phyloP scores from a whole-genome alignment of 2,329 filamentous ascomycete genomes.

The Fusarium incarnatum region DNA sequence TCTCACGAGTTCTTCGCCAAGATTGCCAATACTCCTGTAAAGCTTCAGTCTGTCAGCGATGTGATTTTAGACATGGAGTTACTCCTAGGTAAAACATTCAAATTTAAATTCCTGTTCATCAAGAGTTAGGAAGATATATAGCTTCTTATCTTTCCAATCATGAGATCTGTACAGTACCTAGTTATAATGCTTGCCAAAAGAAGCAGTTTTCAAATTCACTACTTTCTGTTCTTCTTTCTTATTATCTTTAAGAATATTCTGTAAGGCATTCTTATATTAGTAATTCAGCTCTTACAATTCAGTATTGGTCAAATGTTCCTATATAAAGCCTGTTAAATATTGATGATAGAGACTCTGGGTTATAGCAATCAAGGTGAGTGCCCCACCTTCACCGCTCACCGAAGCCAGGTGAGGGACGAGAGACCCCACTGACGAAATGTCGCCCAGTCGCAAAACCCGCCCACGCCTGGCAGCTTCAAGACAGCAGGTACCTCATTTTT shows the following conservation, averaged over 20 bases:
- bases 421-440: conserved; percentile 50
- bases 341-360: not conserved
- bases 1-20: not conserved
- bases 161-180: not conserved
- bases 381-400: conserved; percentile 49
- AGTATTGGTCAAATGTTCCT: not conserved
- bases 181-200: not conserved
- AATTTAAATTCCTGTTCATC: not conserved
- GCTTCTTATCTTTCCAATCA: not conserved
- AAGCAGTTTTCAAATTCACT: not conserved
- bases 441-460: conserved; percentile 47
- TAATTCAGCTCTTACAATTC: not conserved
- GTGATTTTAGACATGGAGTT: not conserved
- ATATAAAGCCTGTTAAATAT: not conserved
- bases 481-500: conserved; percentile 32
- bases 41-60: not conserved
- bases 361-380: conserved; percentile 17
- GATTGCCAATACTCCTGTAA: not conserved
- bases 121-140: not conserved
- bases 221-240: not conserved
- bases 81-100: not conserved
- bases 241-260: not conserved
- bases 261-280: not conserved
- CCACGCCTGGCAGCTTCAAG: conserved; percentile 41
- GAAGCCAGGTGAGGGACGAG: conserved; percentile 27